Base-by-base conservation (phyloP, 176 grass and related monocot species). In the Elaeis guineensis region DNA sequence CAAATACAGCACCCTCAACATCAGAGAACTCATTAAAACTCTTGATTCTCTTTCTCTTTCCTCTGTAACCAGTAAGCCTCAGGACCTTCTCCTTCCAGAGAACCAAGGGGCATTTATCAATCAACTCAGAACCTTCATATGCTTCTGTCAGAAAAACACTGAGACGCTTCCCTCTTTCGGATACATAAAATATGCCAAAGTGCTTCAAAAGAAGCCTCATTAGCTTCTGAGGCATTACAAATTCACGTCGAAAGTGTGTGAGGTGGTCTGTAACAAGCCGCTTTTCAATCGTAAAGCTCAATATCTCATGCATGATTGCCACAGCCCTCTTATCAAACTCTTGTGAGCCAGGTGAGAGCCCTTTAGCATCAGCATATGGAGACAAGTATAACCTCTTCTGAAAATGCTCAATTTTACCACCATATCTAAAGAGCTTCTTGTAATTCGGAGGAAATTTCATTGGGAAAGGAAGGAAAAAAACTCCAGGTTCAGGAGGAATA, bases 251-350 rank as follows among this genome's bases (percentile, higher is more conserved):
- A 62, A 95, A 95, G 72, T 87, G 83, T 0, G 91, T 95, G 44
- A 90, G 83, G 35, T 95, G 83, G 69, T 95, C 83, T 0, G 86
- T 95, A 52, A 95, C 91, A 57, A 95, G 69, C 80, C 91, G 84
- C 68, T 87, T 95, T 58, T 90, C 91, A 59, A 95, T 60, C 17
- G 72, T 90, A 73, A 95, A 95, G 66, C 56, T 90, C 57, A 85
- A 82, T 58, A 95, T 79, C 70, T 90, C 91, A 19, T 95, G 91
- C 71, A 87, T 90, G 54, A 95, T 68, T 0, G 83, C 86, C 17
- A 95, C 83, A 6, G 91, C 86, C 57, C 91, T 83, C 72, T 95
- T 90, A 65, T 95, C 83, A 61, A 95, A 95, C 73, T 95, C 83
- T 14, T 55, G 74, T 0, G 77, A 79, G 3, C 91, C 83, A 72